Evolutionary conservation across 129 eudicot species (phyloP).

Genomic region (Flaveria robusta): DNA sequence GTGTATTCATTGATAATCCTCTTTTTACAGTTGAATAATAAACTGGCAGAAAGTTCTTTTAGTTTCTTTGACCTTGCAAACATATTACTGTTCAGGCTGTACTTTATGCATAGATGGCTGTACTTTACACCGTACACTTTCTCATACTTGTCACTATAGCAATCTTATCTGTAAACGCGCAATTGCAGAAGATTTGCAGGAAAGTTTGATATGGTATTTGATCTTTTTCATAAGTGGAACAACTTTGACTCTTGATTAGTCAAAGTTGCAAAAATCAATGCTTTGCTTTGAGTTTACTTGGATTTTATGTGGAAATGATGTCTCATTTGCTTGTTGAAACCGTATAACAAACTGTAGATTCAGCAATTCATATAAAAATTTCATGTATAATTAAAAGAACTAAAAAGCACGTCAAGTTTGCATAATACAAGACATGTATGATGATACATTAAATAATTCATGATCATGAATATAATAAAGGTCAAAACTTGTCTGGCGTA

Average conservation of each 20-base stretch:
- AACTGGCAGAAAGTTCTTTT: constrained; percentile 10
- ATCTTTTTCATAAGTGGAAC: neutral
- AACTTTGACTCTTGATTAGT: constrained; percentile 32
- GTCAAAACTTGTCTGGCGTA: neutral
- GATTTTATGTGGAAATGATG: constrained; percentile 29
- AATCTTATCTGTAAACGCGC: constrained; percentile 27
- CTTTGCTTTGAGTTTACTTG: constrained; percentile 30
- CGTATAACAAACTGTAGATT: too few species aligned
- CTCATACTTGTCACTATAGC: constrained; percentile 6
- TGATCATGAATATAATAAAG: too few species aligned
- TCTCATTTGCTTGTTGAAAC: neutral
- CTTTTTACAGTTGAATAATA: constrained; percentile 31
- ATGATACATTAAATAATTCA: too few species aligned
- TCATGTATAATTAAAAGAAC: too few species aligned
- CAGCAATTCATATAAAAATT: too few species aligned
- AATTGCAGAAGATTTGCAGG: neutral
- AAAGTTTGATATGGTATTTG: neutral
- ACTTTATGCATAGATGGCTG: constrained; percentile 5
- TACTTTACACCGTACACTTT: neutral
- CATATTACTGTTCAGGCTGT: neutral
- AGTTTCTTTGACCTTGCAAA: constrained; percentile 23
- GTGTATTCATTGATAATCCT: constrained; percentile 32
- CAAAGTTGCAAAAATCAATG: constrained; percentile 19
- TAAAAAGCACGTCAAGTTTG: too few species aligned
- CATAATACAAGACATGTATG: too few species aligned